Conservation (phyloP, 78 protist species). For the Pirum gemmata region DNA sequence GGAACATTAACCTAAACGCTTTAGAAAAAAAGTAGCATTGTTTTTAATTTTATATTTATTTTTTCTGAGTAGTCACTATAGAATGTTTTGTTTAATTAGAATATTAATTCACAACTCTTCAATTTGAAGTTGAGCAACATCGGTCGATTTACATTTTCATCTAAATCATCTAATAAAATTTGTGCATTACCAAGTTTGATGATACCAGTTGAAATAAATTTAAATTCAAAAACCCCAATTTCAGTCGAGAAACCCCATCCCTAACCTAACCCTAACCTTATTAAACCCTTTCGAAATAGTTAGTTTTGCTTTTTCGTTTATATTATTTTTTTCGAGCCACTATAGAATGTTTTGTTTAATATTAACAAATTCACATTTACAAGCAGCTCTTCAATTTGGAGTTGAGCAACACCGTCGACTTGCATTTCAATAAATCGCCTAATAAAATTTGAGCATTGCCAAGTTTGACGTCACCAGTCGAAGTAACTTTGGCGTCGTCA, state of each 20-base stretch:
- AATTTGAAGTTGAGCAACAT: not conserved
- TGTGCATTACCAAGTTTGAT: not conserved
- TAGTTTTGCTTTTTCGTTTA: no score
- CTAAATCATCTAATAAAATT: not conserved
- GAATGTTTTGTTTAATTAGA: not conserved
- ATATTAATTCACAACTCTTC: not conserved
- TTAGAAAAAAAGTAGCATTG: no score
- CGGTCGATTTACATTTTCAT: not conserved
- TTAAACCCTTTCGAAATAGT: no score
- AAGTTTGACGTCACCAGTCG: no score
- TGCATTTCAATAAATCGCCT: not conserved
- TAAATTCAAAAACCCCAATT: not conserved
- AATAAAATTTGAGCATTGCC: no score
- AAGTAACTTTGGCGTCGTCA: no score
- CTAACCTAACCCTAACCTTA: no score
- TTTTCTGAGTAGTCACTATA: no score
- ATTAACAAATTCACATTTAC: not conserved
- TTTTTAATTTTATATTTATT: no score
- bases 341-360: not conserved
- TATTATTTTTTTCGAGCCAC: no score
- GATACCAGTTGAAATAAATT: not conserved
- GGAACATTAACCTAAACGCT: no score
- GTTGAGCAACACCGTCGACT: not conserved
- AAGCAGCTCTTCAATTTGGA: not conserved
- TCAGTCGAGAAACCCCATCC: no score